Evolutionary conservation across 495 filamentous ascomycete genomes (phyloP), one percentile per base, ranked within the genome.

Genomic region (Penicillium riverlandense): DNA sequence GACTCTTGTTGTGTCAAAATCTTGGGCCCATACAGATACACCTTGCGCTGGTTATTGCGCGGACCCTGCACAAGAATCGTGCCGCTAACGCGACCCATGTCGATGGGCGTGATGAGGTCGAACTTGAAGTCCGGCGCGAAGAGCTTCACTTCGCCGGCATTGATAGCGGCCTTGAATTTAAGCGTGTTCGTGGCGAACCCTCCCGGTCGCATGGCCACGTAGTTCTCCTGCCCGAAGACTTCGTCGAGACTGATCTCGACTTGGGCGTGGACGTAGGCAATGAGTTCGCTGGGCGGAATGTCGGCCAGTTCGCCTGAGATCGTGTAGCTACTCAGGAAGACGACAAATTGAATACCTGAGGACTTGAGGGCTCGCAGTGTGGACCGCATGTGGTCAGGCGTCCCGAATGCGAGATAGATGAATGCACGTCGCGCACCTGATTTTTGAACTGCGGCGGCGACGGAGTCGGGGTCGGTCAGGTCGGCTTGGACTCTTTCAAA

Each of bases 401-500:
- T 42, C 43, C 47, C 50, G 6, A 49, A n/a, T 6, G 37, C 51
- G 11, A 51, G 33, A 39, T 67, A 67, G 32, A 61, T 61, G 47
- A 67, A 67, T 8, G 63, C 63, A 13, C 48, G 41, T 10, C 53
- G 52, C 2, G 63, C 63, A 11, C 47, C 45, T 0, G 56, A 45
- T 7, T 40, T 30, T 9, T 15, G 11, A 0, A 65, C 61, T 2
- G 63, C 61, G 1, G 45, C 41, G 7, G 11, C 8, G 28, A 65
- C 38, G 22, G 45, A 52, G 0, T 61, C 56, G 9, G 63, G 59
- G 2, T 63, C 16, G 13, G 41, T 49, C 15, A 67, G 52, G 38
- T 67, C 63, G 5, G 61, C 56, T 8, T 59, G 48, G 37, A 65
- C 41, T n/a, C 63, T 38, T 43, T 54, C 22, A 32, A 53, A 57